These are phyloP conservation scores for Phragmites australis DNA, from an alignment of 176 grass and related monocot genomes.

Conservation along the genomic window DNA sequence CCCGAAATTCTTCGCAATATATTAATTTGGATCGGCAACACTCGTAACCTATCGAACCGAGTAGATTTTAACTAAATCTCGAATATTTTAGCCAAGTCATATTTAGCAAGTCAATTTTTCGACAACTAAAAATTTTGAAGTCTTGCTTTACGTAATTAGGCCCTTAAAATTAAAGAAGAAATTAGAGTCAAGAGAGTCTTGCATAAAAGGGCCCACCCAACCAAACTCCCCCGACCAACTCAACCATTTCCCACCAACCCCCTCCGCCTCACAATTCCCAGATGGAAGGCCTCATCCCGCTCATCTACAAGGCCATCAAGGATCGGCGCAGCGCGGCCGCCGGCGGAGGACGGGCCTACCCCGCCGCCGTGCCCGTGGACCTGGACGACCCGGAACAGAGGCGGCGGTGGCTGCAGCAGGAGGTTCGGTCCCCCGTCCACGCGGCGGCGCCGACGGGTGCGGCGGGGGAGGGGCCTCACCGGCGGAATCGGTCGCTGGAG, in stretches of 20 bases:
- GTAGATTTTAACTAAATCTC: too few species aligned
- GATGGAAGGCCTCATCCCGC: constrained; percentile 65
- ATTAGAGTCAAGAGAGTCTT: too few species aligned
- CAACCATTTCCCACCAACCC: constrained; percentile 34
- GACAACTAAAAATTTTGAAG: too few species aligned
- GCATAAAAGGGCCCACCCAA: constrained; percentile 11
- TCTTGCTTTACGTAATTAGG: not conserved
- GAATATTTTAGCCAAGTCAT: too few species aligned
- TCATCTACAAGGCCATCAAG: constrained; percentile 66
- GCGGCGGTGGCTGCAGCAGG: constrained; percentile 44
- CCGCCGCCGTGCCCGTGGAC: constrained; percentile 5
- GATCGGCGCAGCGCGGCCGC: constrained; percentile 29
- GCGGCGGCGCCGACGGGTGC: not conserved
- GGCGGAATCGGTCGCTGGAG: constrained; percentile 46
- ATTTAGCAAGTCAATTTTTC: too few species aligned
- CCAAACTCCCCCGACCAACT: not conserved
- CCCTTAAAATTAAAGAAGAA: too few species aligned
- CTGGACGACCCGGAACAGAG: constrained; percentile 51
- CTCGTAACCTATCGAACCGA: too few species aligned
- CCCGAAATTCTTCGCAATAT: too few species aligned
- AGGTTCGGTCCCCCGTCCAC: constrained; percentile 47
- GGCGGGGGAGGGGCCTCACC: constrained; percentile 9
- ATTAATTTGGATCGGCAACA: too few species aligned
- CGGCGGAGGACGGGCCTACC: too few species aligned
- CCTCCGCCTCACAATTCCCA: not conserved